Percentiles rank a stretch among this genome's conserved stretches.
These are phyloP conservation scores for Cadophora malorum DNA, from an alignment of 2,329 filamentous ascomycete species.

Conservation along the genomic window DNA sequence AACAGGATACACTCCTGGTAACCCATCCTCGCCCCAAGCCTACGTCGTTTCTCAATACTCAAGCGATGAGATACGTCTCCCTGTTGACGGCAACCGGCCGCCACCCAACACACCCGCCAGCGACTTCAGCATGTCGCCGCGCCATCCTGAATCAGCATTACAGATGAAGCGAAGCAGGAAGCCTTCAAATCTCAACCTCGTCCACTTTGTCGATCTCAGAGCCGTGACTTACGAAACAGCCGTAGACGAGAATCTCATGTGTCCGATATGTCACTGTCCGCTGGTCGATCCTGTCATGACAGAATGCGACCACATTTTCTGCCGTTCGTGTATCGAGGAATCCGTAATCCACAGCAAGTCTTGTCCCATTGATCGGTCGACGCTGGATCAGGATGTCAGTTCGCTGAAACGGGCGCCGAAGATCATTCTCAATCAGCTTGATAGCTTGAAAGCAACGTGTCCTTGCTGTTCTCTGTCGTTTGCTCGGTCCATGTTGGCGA, in stretches of 20 bases:
- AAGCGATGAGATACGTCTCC: conserved; percentile 18
- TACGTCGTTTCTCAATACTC: conserved; percentile 20
- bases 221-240: conserved; percentile 46
- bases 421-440: conserved; percentile 66
- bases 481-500: conserved; percentile 59
- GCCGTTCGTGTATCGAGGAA: conserved; percentile 60
- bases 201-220: conserved; percentile 44
- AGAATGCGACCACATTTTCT: conserved; percentile 70
- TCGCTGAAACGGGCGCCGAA: conserved; percentile 43
- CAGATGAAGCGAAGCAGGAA: conserved; percentile 4
- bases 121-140: conserved; percentile 23
- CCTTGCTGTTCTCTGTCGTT: conserved; percentile 61
- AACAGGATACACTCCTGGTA: neutral
- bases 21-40: conserved; percentile 15
- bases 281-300: conserved; percentile 67
- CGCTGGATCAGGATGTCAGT: conserved; percentile 47
- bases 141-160: neutral
- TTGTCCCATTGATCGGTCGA: conserved; percentile 66
- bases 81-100: neutral
- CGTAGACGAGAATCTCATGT: conserved; percentile 49
- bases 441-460: conserved; percentile 64
- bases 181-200: conserved; percentile 31
- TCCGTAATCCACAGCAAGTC: conserved; percentile 51
- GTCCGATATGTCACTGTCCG: conserved; percentile 61
- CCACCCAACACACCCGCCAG: conserved; percentile 28